These are phyloP conservation scores for Xylariaceae sp. DNA, from an alignment of 2,329 filamentous ascomycete species.

Conservation along the genomic window DNA sequence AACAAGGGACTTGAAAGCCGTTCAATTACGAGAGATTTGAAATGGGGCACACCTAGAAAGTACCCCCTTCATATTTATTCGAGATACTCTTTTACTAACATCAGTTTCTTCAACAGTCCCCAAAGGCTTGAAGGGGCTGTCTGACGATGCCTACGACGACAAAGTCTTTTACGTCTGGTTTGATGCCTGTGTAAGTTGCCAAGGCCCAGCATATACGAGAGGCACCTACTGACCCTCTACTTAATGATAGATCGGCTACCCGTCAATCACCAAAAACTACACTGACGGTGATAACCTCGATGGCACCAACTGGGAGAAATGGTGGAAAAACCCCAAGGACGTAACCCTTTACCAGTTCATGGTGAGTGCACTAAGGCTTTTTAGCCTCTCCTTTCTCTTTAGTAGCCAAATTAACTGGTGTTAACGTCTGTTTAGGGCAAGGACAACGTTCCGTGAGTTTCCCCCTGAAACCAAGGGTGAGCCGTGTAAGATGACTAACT, in stretches of 20 bases:
- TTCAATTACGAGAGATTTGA: constrained; percentile 87
- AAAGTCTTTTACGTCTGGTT: constrained; percentile 88
- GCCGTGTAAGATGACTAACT: not conserved
- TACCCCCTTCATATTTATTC: not conserved
- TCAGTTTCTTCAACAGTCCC: constrained; percentile 35
- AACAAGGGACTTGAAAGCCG: constrained; percentile 78
- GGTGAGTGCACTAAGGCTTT: constrained; percentile 1
- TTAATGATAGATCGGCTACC: constrained; percentile 60
- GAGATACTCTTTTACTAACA: constrained; percentile 5
- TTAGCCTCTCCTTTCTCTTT: not conserved
- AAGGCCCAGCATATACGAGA: constrained; percentile 46
- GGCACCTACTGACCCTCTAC: constrained; percentile 22
- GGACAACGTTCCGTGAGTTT: constrained; percentile 56
- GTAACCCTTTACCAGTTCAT: constrained; percentile 82
- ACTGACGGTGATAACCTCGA: constrained; percentile 49
- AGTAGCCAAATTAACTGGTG: not conserved
- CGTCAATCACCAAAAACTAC: constrained; percentile 85
- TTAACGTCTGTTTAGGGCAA: constrained; percentile 53
- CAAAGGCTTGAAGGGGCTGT: constrained; percentile 43
- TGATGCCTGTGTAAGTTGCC: constrained; percentile 62
- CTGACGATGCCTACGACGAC: constrained; percentile 49
- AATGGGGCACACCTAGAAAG: constrained; percentile 65
- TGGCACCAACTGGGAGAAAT: constrained; percentile 75
- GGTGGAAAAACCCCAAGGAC: constrained; percentile 88
- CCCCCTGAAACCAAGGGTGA: not conserved